phyloP scores from a whole-genome alignment of 2,329 filamentous ascomycete species.

The Triangularia setosa region DNA sequence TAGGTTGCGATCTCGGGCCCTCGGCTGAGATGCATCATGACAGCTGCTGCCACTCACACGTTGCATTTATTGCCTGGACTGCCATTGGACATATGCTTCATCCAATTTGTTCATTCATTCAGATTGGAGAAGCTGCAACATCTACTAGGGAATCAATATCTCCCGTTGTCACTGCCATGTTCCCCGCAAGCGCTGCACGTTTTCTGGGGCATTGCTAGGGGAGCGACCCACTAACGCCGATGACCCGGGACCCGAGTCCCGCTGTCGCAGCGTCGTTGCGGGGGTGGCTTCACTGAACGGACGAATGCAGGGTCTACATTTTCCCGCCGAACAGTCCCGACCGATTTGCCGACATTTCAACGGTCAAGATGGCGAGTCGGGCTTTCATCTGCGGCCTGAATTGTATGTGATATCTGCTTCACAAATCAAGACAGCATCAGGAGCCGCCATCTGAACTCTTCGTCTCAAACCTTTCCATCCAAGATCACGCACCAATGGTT shows the following conservation, averaged over 20 bases:
- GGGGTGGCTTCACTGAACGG: neutral
- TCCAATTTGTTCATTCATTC: neutral
- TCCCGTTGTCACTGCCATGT: neutral
- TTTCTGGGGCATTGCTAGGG: neutral
- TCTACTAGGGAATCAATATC: no score
- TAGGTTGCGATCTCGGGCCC: no score
- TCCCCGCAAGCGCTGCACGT: neutral
- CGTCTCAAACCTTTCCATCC: neutral
- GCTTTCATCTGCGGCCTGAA: conserved; percentile 14
- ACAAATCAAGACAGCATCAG: neutral
- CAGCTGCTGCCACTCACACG: neutral
- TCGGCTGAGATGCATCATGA: neutral
- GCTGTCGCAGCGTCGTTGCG: neutral
- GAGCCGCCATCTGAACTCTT: neutral
- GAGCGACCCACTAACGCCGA: neutral
- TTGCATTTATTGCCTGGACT: neutral
- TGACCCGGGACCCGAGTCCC: conserved; percentile 1
- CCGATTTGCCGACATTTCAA: conserved; percentile 25
- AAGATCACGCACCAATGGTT: neutral
- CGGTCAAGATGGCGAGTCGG: conserved; percentile 8
- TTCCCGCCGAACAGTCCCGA: conserved; percentile 25
- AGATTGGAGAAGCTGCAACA: no score
- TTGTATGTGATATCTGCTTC: neutral
- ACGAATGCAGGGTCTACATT: conserved; percentile 26
- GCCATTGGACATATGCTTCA: neutral